Evolutionary conservation across 2,329 filamentous ascomycete species (phyloP).

Genomic region (Colletotrichum noveboracense): DNA sequence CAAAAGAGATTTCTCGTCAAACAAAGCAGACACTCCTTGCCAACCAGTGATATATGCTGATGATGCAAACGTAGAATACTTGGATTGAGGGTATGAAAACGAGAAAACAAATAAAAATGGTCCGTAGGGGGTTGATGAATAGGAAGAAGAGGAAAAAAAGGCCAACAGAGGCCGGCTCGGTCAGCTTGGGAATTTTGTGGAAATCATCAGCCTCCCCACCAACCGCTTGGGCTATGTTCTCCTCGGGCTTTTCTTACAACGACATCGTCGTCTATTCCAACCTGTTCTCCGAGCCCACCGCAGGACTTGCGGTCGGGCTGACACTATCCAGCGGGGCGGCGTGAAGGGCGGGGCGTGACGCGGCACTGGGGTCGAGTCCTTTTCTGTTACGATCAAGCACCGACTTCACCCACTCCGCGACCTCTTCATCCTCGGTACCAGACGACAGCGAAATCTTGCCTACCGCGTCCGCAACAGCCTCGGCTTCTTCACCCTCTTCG

Average conservation of each 20-base stretch:
- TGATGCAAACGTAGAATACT: constrained; percentile 20
- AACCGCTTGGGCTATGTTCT: constrained; percentile 17
- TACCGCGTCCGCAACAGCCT: constrained; percentile 47
- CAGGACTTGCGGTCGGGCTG: constrained; percentile 54
- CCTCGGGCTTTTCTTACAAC: not conserved
- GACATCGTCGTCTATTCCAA: not conserved
- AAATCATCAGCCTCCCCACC: not conserved
- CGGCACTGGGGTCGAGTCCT: constrained; percentile 53
- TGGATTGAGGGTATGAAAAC: constrained; percentile 21
- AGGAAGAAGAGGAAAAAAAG: not conserved
- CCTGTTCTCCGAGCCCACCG: not conserved
- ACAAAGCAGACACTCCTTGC: not conserved
- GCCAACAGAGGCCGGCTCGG: constrained; percentile 21
- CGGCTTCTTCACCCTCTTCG: constrained; percentile 63
- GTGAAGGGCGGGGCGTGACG: constrained; percentile 81
- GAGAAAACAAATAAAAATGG: constrained; percentile 11
- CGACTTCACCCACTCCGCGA: constrained; percentile 81
- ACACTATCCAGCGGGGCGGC: constrained; percentile 83
- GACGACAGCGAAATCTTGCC: constrained; percentile 47
- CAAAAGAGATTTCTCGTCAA: not conserved
- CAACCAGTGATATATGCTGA: constrained; percentile 10
- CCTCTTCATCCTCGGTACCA: constrained; percentile 72
- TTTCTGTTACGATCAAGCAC: constrained; percentile 71
- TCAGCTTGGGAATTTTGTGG: constrained; percentile 2
- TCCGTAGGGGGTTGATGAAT: not conserved